These are phyloP conservation scores for Trametes villosa DNA, from an alignment of 768 basidiomycete genomes.

Conservation along the genomic window DNA sequence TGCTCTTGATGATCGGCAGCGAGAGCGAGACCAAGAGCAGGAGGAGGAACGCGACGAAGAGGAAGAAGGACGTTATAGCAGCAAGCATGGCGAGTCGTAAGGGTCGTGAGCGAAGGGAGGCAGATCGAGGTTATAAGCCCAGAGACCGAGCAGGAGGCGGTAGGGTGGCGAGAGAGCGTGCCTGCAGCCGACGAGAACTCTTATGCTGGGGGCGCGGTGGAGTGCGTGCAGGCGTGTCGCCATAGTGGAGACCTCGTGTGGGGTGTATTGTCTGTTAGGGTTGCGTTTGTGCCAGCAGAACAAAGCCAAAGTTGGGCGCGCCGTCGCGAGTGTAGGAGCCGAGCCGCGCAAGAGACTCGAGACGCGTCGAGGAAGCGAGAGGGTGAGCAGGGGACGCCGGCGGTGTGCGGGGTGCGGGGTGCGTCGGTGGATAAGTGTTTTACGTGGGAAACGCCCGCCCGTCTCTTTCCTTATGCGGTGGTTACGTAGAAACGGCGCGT, in stretches of 20 bases:
- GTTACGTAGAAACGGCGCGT: conserved; percentile 19
- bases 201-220: conserved; percentile 12
- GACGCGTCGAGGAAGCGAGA: not conserved
- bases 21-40: conserved; percentile 67
- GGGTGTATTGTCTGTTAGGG: not conserved
- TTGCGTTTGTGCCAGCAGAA: not conserved
- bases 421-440: conserved; percentile 6
- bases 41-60: conserved; percentile 60
- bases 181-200: not conserved
- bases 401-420: not conserved
- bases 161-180: not conserved
- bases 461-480: conserved; percentile 4
- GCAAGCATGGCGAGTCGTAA: conserved; percentile 27
- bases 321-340: not conserved
- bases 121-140: not conserved
- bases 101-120: not conserved
- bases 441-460: conserved; percentile 12
- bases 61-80: conserved; percentile 45
- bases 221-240: conserved; percentile 5
- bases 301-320: not conserved
- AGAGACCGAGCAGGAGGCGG: not conserved
- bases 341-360: not conserved
- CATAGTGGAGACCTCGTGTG: conserved; percentile 19
- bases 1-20: conserved; percentile 56
- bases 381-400: not conserved